Percentiles rank a stretch among this genome's conserved stretches.
These are phyloP conservation scores for Microstegium vimineum DNA, from an alignment of 176 grass and related monocot genomes.

Conservation along the genomic window DNA sequence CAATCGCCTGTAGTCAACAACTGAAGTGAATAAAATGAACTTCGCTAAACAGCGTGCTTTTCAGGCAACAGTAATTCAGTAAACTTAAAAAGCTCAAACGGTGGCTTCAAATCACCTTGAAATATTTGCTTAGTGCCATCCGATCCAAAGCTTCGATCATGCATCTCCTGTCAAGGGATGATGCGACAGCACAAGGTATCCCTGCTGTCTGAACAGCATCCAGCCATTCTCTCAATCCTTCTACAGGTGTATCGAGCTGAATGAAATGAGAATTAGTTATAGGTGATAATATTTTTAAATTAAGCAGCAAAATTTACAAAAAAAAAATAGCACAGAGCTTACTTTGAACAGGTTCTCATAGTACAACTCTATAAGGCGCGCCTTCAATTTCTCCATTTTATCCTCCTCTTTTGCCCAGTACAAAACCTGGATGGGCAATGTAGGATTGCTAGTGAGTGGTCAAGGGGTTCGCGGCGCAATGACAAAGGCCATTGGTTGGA, in stretches of 20 bases:
- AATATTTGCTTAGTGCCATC: conserved; percentile 84
- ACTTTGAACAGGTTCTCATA: conserved; percentile 87
- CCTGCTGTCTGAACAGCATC: conserved; percentile 85
- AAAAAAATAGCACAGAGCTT: conserved; percentile 7
- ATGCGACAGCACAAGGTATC: conserved; percentile 85
- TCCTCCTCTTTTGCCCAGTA: conserved; percentile 71
- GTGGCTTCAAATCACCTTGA: conserved; percentile 50
- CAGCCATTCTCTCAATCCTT: conserved; percentile 90
- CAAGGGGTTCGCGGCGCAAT: no score
- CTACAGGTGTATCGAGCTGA: conserved; percentile 73
- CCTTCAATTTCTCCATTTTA: conserved; percentile 83
- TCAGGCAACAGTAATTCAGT: conserved; percentile 15
- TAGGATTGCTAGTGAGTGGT: conserved; percentile 7
- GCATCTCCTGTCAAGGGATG: conserved; percentile 73
- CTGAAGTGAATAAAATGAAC: not conserved
- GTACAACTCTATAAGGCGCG: conserved; percentile 68
- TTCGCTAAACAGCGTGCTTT: not conserved
- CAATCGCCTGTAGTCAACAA: conserved; percentile 55
- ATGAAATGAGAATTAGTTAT: conserved; percentile 7
- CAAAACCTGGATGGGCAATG: conserved; percentile 57
- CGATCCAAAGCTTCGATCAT: conserved; percentile 78
- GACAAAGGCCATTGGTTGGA: no score
- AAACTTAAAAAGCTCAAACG: conserved; percentile 11
- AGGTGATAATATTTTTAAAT: not conserved
- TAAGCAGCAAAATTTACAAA: not conserved